Base-by-base conservation (phyloP, 2,329 filamentous ascomycete genomes). In the Keithomyces neogunnii region DNA sequence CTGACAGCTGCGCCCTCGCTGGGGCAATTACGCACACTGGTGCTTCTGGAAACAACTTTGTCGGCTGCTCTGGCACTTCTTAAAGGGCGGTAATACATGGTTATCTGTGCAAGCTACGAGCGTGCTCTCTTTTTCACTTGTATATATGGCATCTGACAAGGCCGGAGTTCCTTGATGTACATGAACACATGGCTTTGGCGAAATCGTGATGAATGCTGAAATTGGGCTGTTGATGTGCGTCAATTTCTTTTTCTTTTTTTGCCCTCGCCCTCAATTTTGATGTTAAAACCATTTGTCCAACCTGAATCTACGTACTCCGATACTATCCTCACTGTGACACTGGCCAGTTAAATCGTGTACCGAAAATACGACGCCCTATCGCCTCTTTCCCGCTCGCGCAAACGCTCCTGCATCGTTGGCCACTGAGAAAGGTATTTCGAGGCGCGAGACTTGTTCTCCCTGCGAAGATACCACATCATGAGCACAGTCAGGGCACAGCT, bases 21-120 rank as follows among this genome's bases (percentile, higher is more conserved):
- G 84, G 82, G 38, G 70, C 77, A 31, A 85, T 88, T 55, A 88
- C 85, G 0, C 85, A 88, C 61, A 85, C 81, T 28, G 85, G 85
- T 31, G 84, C 85, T 19, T 80, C 75, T 48, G 82, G 82, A 6
- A 82, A 87, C 64, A 72, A 77, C 66, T 88, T 88, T 66, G 81
- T 88, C 51, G 76, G 72, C n/a, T 88, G 84, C 66, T 55, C 50
- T 0, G 63, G 62, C 3, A 65, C 62, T 10, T 47, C 51, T 19
- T 57, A 31, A 51, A 28, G 7, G 7, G 8, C 13, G 40, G 3
- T 44, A 11, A 5, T 26, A 13, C 4, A 44, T 11, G 10, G 40
- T 3, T 44, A 19, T 30, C 26, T 29, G n/a, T 8, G 11, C 11
- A 13, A 3, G 40, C 28, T 30, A 44, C 5, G 26, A 44, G 19